Conservation (phyloP, 306 rosid genomes). For the Quercus wislizeni region DNA sequence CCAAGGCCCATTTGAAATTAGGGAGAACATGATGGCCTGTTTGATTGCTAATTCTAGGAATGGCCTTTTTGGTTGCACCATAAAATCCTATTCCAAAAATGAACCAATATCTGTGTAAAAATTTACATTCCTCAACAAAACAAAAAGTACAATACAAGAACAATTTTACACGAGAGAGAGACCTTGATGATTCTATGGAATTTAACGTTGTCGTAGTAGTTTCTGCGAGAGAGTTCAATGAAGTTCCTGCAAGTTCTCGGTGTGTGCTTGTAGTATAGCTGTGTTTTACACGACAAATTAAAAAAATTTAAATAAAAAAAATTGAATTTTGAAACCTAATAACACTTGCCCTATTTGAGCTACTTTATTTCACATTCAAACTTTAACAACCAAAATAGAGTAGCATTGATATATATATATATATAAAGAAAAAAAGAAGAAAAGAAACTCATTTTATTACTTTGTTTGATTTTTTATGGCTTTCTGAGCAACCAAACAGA, state of each 20-base stretch:
- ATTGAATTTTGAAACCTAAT: neutral
- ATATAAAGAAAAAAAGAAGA: no score
- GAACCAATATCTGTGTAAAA: conserved; percentile 17
- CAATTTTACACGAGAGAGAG: neutral
- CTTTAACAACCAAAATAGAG: neutral
- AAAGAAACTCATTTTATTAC: no score
- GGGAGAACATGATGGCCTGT: neutral
- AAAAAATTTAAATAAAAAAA: neutral
- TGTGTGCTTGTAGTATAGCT: conserved; percentile 90
- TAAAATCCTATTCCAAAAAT: conserved; percentile 67
- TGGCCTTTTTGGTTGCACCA: conserved; percentile 47
- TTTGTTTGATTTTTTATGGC: neutral
- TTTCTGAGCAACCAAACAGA: conserved; percentile 6
- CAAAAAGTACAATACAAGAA: neutral
- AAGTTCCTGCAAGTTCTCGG: conserved; percentile 97
- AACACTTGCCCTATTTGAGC: neutral
- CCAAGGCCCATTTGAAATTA: neutral
- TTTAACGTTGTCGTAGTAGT: conserved; percentile 84
- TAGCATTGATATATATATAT: neutral
- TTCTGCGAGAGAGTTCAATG: conserved; percentile 90
- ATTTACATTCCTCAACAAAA: neutral
- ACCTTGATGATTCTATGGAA: conserved; percentile 99
- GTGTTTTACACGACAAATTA: neutral
- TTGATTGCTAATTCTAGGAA: neutral
- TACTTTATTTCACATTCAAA: neutral